Conservation (phyloP, 495 filamentous ascomycete genomes). For the Ramalina peruviana region DNA sequence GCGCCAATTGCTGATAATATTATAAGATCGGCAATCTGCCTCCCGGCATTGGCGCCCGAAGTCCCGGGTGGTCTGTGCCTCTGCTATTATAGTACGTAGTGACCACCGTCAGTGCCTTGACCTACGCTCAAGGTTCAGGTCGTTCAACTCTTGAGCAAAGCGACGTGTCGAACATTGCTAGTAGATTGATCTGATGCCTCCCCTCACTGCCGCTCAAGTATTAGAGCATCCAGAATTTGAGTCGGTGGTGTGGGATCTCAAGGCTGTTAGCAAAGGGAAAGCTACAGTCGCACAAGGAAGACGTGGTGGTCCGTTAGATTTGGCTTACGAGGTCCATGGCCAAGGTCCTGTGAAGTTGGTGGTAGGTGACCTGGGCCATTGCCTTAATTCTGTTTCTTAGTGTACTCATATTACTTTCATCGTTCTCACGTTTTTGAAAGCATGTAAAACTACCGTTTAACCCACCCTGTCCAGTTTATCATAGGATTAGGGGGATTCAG, state of each 20-base stretch:
- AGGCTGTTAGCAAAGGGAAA: slow-evolving; percentile 41
- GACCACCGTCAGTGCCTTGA: no score
- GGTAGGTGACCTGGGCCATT: slow-evolving; percentile 32
- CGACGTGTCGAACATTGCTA: no score
- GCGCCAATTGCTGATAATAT: no score
- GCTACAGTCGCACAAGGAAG: slow-evolving; percentile 46
- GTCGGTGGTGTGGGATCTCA: slow-evolving; percentile 47
- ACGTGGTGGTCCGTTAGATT: slow-evolving; percentile 50
- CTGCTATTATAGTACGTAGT: no score
- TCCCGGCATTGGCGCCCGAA: no score
- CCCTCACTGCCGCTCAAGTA: slow-evolving; percentile 32
- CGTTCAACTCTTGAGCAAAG: no score
- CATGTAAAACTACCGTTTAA: background rate
- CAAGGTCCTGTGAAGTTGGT: slow-evolving; percentile 53
- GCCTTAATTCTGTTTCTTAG: no score
- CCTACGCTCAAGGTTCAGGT: no score
- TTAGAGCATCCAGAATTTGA: slow-evolving; percentile 35
- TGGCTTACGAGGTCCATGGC: slow-evolving; percentile 70
- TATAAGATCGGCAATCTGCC: no score
- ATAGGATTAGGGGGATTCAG: slow-evolving; percentile 21
- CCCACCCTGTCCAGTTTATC: slow-evolving; percentile 15
- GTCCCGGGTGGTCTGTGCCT: no score
- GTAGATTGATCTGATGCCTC: slow-evolving; percentile 6
- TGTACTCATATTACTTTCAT: no score
- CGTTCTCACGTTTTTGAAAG: background rate